Evolutionary conservation across 2,329 filamentous ascomycete genomes (phyloP).

Genomic region (Microsporum canis): DNA sequence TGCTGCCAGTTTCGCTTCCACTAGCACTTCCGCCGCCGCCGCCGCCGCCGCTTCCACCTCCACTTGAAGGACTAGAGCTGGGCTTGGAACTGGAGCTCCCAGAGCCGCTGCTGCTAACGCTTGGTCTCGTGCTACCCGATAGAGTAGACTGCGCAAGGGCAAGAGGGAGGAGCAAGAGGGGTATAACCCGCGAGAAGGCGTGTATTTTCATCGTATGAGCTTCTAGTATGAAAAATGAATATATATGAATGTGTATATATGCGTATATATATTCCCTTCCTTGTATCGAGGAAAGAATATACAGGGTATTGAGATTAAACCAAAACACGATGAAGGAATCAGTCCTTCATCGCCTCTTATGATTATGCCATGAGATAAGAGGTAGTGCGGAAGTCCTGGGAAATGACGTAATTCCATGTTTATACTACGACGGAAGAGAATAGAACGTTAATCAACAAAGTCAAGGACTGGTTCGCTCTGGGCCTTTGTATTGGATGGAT

Average conservation of each 20-base stretch:
- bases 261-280: background rate
- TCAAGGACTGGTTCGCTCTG: too few species aligned
- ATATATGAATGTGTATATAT: background rate
- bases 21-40: background rate
- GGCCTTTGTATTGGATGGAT: too few species aligned
- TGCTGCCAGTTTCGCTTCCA: conserved; percentile 5
- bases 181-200: background rate
- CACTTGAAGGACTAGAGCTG: background rate
- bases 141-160: background rate
- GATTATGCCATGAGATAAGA: background rate
- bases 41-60: background rate
- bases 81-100: background rate
- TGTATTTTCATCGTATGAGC: background rate
- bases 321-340: background rate
- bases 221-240: background rate
- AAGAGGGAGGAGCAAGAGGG: background rate
- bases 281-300: background rate
- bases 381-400: background rate
- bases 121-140: background rate
- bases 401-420: background rate
- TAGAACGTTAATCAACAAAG: background rate
- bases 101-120: background rate
- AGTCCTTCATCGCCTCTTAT: background rate
- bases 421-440: background rate
- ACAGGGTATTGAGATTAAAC: background rate